phyloP scores from a whole-genome alignment of 306 rosid species.

The Spatholobus suberectus region DNA sequence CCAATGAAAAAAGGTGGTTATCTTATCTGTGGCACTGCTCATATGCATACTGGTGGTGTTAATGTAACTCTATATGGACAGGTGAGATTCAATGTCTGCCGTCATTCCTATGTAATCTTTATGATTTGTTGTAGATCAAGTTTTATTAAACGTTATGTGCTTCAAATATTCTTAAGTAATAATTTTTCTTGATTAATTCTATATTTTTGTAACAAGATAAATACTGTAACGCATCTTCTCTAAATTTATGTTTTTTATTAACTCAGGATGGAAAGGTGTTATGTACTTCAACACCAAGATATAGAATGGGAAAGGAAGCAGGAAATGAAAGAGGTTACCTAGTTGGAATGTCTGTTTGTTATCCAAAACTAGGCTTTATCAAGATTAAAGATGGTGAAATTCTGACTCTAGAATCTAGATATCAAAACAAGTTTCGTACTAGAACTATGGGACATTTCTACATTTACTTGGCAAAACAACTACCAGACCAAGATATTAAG shows the following conservation, averaged over 20 bases:
- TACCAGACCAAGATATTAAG: too few relatives aligned
- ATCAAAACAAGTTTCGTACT: neutral
- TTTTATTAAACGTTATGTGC: too few relatives aligned
- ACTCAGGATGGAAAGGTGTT: conserved; percentile 9
- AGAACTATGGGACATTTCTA: neutral
- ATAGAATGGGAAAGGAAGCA: neutral
- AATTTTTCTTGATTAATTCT: too few relatives aligned
- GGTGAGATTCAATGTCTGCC: too few relatives aligned
- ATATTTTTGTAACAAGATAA: too few relatives aligned
- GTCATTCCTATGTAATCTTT: too few relatives aligned
- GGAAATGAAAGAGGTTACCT: neutral
- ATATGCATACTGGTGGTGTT: too few relatives aligned
- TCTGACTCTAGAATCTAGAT: neutral
- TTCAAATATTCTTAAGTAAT: too few relatives aligned
- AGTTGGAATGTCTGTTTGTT: neutral
- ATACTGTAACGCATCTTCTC: neutral
- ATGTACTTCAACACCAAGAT: neutral
- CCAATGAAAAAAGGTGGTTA: too few relatives aligned
- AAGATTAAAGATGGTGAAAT: neutral
- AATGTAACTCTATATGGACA: too few relatives aligned
- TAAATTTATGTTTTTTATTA: neutral
- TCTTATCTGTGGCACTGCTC: too few relatives aligned
- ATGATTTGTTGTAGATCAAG: too few relatives aligned
- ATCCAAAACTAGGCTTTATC: neutral
- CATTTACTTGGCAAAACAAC: neutral